A percentile compares a stretch with the other conserved stretches of the same genome.
Conservation (phyloP, 75 land plant genomes). For the Azolla pinnata region DNA sequence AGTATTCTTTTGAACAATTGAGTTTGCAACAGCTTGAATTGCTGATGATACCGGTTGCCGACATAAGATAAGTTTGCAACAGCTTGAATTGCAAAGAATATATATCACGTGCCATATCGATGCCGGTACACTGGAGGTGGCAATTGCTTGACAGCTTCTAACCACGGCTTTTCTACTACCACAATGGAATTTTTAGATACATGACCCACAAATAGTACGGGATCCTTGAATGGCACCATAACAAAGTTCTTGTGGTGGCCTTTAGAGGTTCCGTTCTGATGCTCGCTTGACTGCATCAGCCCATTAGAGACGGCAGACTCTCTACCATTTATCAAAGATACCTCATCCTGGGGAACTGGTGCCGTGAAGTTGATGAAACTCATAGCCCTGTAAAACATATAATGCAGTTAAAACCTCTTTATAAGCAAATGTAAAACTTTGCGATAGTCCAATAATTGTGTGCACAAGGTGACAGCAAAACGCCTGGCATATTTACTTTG, state of each 20-base stretch:
- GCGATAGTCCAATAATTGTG: too few relatives aligned
- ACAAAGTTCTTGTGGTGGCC: conserved; percentile 45
- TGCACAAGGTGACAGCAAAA: too few relatives aligned
- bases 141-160: conserved; percentile 59
- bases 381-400: conserved; percentile 72
- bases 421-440: too few relatives aligned
- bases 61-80: too few relatives aligned
- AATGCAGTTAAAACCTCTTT: too few relatives aligned
- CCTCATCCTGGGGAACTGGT: conserved; percentile 50
- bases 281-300: conserved; percentile 25
- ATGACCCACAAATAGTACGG: conserved; percentile 79
- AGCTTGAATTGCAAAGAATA: too few relatives aligned
- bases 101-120: conserved; percentile 76
- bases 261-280: neutral
- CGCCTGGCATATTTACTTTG: conserved; percentile 84
- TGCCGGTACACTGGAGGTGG: conserved; percentile 94
- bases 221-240: conserved; percentile 49
- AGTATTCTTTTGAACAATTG: too few relatives aligned
- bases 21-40: too few relatives aligned
- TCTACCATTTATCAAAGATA: too few relatives aligned
- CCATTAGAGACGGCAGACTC: conserved; percentile 12
- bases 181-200: conserved; percentile 50
- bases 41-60: too few relatives aligned
- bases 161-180: conserved; percentile 80
- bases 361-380: conserved; percentile 79